Evolutionary conservation across 768 basidiomycete genomes (phyloP).

Genomic region (Vararia minispora): DNA sequence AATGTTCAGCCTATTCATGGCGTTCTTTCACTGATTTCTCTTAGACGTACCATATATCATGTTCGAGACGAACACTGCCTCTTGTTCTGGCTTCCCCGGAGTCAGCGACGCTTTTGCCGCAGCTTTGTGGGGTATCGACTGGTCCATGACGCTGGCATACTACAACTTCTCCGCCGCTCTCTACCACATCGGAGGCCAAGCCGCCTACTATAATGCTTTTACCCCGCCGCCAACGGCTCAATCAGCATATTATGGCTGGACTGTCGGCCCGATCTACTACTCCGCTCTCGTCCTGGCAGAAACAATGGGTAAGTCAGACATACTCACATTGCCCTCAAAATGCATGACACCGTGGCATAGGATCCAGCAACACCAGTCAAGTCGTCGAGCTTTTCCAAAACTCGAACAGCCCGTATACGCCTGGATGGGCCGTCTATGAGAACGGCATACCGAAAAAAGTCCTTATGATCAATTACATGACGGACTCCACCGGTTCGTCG

Average conservation of each 20-base stretch:
- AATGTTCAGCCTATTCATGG: too few relatives aligned
- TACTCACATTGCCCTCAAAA: too few relatives aligned
- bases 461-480: constrained; percentile 38
- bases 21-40: constrained; percentile 24
- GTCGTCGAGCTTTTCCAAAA: constrained; percentile 29
- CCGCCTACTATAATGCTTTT: constrained; percentile 33
- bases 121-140: constrained; percentile 41
- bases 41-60: constrained; percentile 32
- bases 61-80: constrained; percentile 44
- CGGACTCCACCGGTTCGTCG: constrained; percentile 29
- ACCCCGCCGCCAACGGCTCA: constrained; percentile 28
- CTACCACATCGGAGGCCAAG: constrained; percentile 37
- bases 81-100: constrained; percentile 44
- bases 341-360: too few relatives aligned
- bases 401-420: constrained; percentile 25
- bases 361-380: constrained; percentile 27
- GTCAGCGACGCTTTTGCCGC: constrained; percentile 39
- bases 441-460: constrained; percentile 29
- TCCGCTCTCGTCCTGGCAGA: constrained; percentile 34
- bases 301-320: constrained; percentile 31
- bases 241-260: constrained; percentile 28
- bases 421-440: constrained; percentile 40
- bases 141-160: constrained; percentile 36
- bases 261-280: constrained; percentile 38
- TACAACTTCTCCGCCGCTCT: constrained; percentile 35